A percentile compares a stretch with the other conserved stretches of the same genome.
Conservation (phyloP, 169 alveolate genomes). For the Plasmodium yoelii region DNA sequence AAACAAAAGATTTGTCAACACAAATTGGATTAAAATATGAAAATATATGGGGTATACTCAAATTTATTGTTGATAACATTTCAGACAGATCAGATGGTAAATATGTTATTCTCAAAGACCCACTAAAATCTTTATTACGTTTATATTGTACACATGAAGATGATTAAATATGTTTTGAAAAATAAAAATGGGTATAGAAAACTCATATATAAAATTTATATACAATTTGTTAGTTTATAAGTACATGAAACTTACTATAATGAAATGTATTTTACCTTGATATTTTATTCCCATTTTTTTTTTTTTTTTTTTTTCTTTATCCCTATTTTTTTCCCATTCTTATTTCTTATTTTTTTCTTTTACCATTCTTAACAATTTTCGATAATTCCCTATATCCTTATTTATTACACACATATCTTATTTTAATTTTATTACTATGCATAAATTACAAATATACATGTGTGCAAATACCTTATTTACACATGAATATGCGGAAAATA, state of each 20-base stretch:
- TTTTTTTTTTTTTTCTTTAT: background rate
- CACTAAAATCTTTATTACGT: slow-evolving; percentile 90
- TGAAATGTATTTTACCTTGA: too few relatives aligned
- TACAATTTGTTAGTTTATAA: background rate
- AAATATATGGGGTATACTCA: slow-evolving; percentile 92
- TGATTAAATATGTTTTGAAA: slow-evolving; percentile 66
- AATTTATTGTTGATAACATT: slow-evolving; percentile 86
- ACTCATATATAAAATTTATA: slow-evolving; percentile 7
- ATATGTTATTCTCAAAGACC: slow-evolving; percentile 91
- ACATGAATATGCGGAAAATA: background rate
- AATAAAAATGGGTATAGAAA: background rate
- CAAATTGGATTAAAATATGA: slow-evolving; percentile 92
- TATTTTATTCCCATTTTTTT: background rate
- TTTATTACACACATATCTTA: too few relatives aligned
- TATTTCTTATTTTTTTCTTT: background rate
- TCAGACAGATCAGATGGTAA: slow-evolving; percentile 91
- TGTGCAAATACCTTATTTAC: too few relatives aligned
- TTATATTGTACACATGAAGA: slow-evolving; percentile 90
- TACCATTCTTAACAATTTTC: background rate
- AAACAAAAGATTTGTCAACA: slow-evolving; percentile 90
- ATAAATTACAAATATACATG: too few relatives aligned
- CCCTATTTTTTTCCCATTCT: background rate
- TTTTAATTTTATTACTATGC: too few relatives aligned
- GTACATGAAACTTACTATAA: too few relatives aligned
- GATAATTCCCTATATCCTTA: too few relatives aligned